Evolutionary conservation across 169 alveolate species (phyloP), one percentile per base, ranked within the genome.

Genomic region (Eimeria mitis): DNA sequence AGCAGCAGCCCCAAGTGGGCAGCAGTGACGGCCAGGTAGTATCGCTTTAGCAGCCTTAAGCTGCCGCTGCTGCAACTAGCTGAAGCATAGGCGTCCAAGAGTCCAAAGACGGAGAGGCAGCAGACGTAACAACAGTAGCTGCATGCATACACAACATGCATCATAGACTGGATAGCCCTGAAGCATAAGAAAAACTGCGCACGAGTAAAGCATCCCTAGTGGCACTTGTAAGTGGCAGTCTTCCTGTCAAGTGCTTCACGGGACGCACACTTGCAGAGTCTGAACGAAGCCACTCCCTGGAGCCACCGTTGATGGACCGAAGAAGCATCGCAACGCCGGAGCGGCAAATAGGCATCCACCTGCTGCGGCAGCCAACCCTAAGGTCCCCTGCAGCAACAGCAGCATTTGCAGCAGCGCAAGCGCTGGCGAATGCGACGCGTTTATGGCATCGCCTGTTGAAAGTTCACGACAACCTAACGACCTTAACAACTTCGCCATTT

Each of bases 191-290:
- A 25, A 65, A 78, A 7, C 37, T n/a, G 42, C 49, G 40, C 87
- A n/a, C 88, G 49, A 31, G 6, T 47, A 68, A 44, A 78, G 47
- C 68, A 13, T 47, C 7, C 5, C 34, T 0, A 11, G 49, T 52
- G 49, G n/a, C 65, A 13, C 68, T 0, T 23, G 5, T 25, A 49
- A 5, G 47, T 78, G 11, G 68, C 44, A 21, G 42, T 9, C 63
- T 25, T 14, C n/a, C 28, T 47, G 28, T 28, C 34, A 78, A 11
- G 11, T 1, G 68, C 88, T 47, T 28, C 21, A 47, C 65, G 4
- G n/a, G 44, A 23, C 90, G 63, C 56, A 83, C 90, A 83, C 90
- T 40, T 83, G 90, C 90, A 83, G 75, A n/a, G 90, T 59, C 90
- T 52, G 76, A 1, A 59, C 56, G 23, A 54, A 83, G 56, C 90